Evolutionary conservation across 345 rosid genomes (phyloP), one percentile per base, ranked within the genome.

Genomic region (Euphorbia lathyris): DNA sequence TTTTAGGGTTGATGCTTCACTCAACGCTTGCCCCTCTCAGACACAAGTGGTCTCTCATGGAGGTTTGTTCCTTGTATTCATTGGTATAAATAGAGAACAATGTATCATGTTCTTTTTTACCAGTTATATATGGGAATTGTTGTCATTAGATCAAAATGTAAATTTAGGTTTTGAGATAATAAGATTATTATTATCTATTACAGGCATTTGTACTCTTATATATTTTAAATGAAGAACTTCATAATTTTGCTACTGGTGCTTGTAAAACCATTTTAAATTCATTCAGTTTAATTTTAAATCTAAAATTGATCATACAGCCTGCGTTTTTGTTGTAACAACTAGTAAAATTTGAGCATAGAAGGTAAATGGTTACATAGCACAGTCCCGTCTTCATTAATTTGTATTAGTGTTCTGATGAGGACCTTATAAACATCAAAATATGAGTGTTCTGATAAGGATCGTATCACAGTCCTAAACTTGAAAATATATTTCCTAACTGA

Each of bases 11-110:
- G 63, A 66, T 50, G 57, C 45, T 76, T 71, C 76, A 25, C 47
- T 74, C 13, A 70, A 65, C 72, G 74, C 82, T 19, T 73, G 61
- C 57, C 70, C 78, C 51, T 66, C 75, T 48, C 76, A 81, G 38
- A 50, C 74, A 48, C 75, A 66, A n/a, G 55, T 74, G 67, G 67
- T 73, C 63, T 61, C 72, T 61, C 53, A 58, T 58, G 79, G 77
- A 83, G 87, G 87, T 88, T 76, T 40, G 81, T 71, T 64, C 57
- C 52, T 47, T 70, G 0, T 73, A 38, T 26, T 53, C 56, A 22
- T 68, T 32, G 23, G 17, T 58, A 9, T 1, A 25, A 11, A 3
- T 40, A 14, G 69, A 55, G 9, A 5, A 27, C 1, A 36, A n/a
- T 40, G 12, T 19, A 43, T 20, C 2, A 29, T 65, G 42, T 42